Percentiles rank a stretch among this genome's conserved stretches.
These are phyloP conservation scores for Pythium inflatum DNA, from an alignment of 352 stramenopile genomes.

Conservation along the genomic window DNA sequence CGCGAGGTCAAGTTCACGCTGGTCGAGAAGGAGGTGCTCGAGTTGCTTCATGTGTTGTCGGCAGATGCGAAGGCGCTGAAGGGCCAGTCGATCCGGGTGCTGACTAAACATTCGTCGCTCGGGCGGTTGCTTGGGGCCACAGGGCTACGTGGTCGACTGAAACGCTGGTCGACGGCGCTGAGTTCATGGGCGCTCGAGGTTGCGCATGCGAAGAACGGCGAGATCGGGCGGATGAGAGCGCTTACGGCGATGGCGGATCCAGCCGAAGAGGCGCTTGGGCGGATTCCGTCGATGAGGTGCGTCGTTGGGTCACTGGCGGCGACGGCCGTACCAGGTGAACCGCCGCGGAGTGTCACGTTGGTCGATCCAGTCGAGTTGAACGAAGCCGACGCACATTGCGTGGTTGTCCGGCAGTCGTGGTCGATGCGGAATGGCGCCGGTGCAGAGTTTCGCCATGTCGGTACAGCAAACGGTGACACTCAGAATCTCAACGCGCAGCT, in stretches of 20 bases:
- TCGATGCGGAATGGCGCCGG: too few species aligned
- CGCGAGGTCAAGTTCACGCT: slow-evolving; percentile 2
- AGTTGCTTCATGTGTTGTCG: neutral
- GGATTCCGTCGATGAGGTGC: too few species aligned
- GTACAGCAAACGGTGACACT: too few species aligned
- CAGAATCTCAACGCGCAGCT: too few species aligned
- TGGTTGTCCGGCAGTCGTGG: too few species aligned
- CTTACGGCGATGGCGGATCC: slow-evolving; percentile 3
- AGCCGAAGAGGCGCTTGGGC: too few species aligned
- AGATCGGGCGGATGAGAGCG: slow-evolving; percentile 6
- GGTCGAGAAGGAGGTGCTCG: slow-evolving; percentile 16
- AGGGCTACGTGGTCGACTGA: slow-evolving; percentile 1
- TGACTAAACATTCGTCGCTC: slow-evolving; percentile 4
- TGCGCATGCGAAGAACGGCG: neutral
- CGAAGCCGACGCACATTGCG: too few species aligned
- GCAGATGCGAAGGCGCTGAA: neutral
- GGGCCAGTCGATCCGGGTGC: slow-evolving; percentile 2
- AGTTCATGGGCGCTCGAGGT: slow-evolving; percentile 26
- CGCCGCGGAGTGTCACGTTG: too few species aligned
- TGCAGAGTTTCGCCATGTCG: too few species aligned
- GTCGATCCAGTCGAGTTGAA: too few species aligned
- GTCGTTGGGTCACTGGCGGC: too few species aligned
- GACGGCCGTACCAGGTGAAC: too few species aligned
- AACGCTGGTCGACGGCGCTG: slow-evolving; percentile 9
- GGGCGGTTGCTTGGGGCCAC: slow-evolving; percentile 16